Evolutionary conservation across 495 filamentous ascomycete species (phyloP).

Genomic region (Xylaria bambusicola): DNA sequence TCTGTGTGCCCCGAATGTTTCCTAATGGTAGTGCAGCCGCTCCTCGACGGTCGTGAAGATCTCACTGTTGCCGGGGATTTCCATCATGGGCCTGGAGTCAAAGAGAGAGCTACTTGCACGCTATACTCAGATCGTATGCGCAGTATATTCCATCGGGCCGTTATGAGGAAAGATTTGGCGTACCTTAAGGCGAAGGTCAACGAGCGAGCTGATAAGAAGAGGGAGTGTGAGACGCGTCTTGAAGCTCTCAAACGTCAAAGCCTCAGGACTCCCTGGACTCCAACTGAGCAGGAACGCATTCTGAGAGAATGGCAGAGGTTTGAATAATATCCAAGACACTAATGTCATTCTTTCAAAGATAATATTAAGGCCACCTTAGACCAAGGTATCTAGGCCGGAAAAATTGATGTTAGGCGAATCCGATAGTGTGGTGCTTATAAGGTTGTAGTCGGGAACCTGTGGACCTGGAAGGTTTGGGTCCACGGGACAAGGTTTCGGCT

Average conservation of each 20-base stretch:
- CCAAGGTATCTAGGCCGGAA: too few species aligned
- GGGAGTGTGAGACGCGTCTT: slow-evolving; percentile 33
- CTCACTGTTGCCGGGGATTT: slow-evolving; percentile 60
- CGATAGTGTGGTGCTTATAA: background rate
- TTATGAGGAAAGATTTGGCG: slow-evolving; percentile 57
- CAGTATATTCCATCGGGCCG: slow-evolving; percentile 60
- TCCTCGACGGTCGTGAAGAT: slow-evolving; percentile 41
- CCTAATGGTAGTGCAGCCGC: slow-evolving; percentile 66
- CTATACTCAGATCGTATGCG: slow-evolving; percentile 78
- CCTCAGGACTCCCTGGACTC: slow-evolving; percentile 47
- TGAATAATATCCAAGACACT: slow-evolving; percentile 50
- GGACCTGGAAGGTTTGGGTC: background rate
- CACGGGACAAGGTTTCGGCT: slow-evolving; percentile 4
- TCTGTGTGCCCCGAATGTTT: slow-evolving; percentile 60
- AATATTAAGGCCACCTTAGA: too few species aligned
- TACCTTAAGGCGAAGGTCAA: slow-evolving; percentile 53
- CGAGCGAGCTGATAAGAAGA: slow-evolving; percentile 44
- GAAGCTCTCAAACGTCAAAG: slow-evolving; percentile 42
- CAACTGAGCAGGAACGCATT: slow-evolving; percentile 49
- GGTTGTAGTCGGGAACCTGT: background rate
- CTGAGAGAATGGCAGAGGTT: slow-evolving; percentile 57
- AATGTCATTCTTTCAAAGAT: too few species aligned
- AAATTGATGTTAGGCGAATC: background rate
- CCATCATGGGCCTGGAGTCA: slow-evolving; percentile 48
- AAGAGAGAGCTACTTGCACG: slow-evolving; percentile 63